Base-by-base conservation (phyloP, 108 stramenopile genomes). In the Stephanodiscus minutulus region DNA sequence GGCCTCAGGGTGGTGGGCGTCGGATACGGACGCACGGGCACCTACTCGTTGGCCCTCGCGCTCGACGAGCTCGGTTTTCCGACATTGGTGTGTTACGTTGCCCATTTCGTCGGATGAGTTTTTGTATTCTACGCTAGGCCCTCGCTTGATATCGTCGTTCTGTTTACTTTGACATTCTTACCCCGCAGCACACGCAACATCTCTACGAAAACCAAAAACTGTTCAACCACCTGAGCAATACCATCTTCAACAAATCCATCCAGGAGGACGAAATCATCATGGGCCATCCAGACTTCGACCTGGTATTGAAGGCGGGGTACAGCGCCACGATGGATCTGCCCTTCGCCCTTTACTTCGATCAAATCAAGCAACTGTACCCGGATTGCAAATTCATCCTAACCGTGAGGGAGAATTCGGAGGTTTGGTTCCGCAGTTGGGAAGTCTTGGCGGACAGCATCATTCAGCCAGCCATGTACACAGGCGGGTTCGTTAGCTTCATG, bases 341-440 rank as follows among this genome's bases (percentile, higher is more conserved):
- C 37, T 83, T 85, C 72, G 88, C 88, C 7, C 62, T 92, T 41
- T 92, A 92, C 54, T 86, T 82, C 67, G 72, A 85, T 43, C 82
- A 89, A 66, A 70, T 92, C 53, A 48, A 72, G 43, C 74, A 92
- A 43, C 25, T 72, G 24, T 92, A 87, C 54, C 91, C 91, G 8
- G 86, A 89, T 66, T 89, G 87, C 61, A 92, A 89, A 61, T 92
- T 92, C 61, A 87, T 92, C 54, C 72, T 92, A 54, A 89, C 91
- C 3, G 85, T 85, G 9, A 71, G 91, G 44, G 85, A 89, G 35
- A 81, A 80, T 68, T 87, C 86, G 0, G 84, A 89, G 36, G 77
- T 82, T 58, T 92, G 91, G 91, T 92, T 88, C 78, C 74, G 77
- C 10, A 87, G 86, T 58, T 92, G 88, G 87, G 81, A 89, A 60